Evolutionary conservation across 805 yeast genomes (phyloP), one percentile per base, ranked within the genome.

Genomic region (Ogataea glucozyma): DNA sequence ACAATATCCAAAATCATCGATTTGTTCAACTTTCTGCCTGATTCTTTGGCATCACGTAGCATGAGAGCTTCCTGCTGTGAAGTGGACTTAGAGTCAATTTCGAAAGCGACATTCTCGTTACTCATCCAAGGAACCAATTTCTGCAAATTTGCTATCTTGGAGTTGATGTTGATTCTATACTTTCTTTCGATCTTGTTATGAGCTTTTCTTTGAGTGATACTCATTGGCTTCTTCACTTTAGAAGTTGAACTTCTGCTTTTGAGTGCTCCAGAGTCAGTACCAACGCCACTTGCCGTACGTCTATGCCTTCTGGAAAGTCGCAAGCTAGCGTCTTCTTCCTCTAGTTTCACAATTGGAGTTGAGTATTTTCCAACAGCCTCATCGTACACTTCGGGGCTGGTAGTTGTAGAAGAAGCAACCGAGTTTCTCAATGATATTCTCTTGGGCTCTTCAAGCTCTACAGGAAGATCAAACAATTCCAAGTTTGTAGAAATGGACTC

Each of bases 171-270:
- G 47, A 81, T 81, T 58, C 88, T 68, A 61, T 83, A 83, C 46
- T 82, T 74, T 58, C 83, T 80, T 57, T 83, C 89, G 48, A 83
- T 81, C 61, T 78, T 79, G 65, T 83, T 83, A 58, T 83, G 90
- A 0, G 87, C 87, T 53, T 78, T 78, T 52, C 82, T 80, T 62
- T 83, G 88, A 8, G 54, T 53, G 12, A 51, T 37, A 2, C 61
- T 61, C 61, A 61, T 58, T 33, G 62, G 61, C 26, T 57, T 61
- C 38, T 56, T 57, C 27, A 52, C 48, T 38, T 53, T 53, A 26
- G 13, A 22, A 11, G n/a, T n/a, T n/a, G 29, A n/a, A 5, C 16
- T 34, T 11, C 11, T 6, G 19, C 21, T 23, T 24, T 26, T 29
- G 38, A 24, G 10, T 4, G 19, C 13, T 19, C 8, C n/a, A 7